Evolutionary conservation across 1,284 basidiomycete species (phyloP).

Genomic region (Ustilago shanxiensis): DNA sequence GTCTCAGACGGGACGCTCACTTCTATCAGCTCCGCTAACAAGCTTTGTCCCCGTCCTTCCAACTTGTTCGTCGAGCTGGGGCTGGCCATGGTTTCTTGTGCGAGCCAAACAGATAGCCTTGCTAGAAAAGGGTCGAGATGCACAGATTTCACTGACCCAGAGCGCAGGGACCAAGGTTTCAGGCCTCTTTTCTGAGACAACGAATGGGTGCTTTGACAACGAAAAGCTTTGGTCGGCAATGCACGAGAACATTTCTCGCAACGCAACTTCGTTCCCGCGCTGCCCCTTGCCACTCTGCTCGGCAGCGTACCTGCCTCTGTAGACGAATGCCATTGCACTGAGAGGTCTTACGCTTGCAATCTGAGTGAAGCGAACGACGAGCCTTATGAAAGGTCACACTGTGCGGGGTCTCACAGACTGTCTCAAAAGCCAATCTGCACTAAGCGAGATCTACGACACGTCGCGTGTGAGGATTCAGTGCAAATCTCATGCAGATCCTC

Average conservation of each 20-base stretch:
- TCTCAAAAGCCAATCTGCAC: not conserved
- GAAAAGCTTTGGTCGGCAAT: constrained; percentile 10
- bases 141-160: not conserved
- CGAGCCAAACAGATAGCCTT: too few species aligned
- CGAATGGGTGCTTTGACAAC: not conserved
- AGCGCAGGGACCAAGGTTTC: not conserved
- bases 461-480: not conserved
- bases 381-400: not conserved
- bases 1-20: too few species aligned
- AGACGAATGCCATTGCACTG: too few species aligned
- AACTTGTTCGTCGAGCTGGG: too few species aligned
- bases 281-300: not conserved
- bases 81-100: too few species aligned
- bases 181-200: not conserved
- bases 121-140: too few species aligned
- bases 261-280: not conserved
- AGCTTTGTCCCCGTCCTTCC: too few species aligned
- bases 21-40: too few species aligned
- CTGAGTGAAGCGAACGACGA: too few species aligned
- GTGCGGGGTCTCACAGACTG: not conserved
- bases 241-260: constrained; percentile 21
- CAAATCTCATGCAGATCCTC: not conserved
- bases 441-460: constrained; percentile 6
- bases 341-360: too few species aligned
- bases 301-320: constrained; percentile 4